Evolutionary conservation across 1,284 basidiomycete genomes (phyloP).

Genomic region (Coniferiporia sulphurascens): DNA sequence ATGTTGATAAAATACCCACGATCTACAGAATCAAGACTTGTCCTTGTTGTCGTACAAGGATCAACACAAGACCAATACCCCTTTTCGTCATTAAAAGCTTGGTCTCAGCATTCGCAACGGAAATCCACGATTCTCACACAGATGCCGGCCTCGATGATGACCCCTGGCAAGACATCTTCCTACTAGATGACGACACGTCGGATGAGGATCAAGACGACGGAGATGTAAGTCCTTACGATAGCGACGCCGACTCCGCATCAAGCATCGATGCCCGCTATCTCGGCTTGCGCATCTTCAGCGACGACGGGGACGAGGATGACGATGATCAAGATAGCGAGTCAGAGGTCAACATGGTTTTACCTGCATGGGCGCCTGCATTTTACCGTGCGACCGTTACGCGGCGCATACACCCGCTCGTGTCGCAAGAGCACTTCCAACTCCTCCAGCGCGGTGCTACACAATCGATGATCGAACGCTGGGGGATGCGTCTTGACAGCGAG

Average conservation of each 20-base stretch:
- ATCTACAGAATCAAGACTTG: conserved; percentile 61
- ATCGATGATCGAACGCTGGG: conserved; percentile 52
- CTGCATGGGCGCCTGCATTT: conserved; percentile 10
- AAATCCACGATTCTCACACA: conserved; percentile 22
- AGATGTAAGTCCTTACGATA: conserved; percentile 28
- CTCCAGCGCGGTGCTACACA: conserved; percentile 56
- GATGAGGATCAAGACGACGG: conserved; percentile 26
- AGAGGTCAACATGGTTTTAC: background rate
- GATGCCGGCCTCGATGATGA: conserved; percentile 39
- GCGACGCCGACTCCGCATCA: conserved; percentile 29
- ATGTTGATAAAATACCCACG: conserved; percentile 47
- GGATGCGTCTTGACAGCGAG: conserved; percentile 49
- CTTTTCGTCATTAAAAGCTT: conserved; percentile 64
- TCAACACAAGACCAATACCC: conserved; percentile 57
- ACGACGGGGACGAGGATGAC: conserved; percentile 26
- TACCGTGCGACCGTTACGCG: conserved; percentile 27
- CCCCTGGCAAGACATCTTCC: conserved; percentile 67
- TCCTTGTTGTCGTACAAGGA: conserved; percentile 57
- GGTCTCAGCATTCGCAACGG: conserved; percentile 36
- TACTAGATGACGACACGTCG: conserved; percentile 37
- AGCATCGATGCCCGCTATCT: conserved; percentile 26
- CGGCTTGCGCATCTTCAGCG: conserved; percentile 17
- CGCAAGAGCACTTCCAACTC: conserved; percentile 39
- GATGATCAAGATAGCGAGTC: conserved; percentile 20
- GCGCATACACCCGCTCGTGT: conserved; percentile 33